Percentiles rank a stretch among this genome's conserved stretches.
phyloP scores from a whole-genome alignment of 2,329 filamentous ascomycete genomes.

The Aspergillus ochraceus region DNA sequence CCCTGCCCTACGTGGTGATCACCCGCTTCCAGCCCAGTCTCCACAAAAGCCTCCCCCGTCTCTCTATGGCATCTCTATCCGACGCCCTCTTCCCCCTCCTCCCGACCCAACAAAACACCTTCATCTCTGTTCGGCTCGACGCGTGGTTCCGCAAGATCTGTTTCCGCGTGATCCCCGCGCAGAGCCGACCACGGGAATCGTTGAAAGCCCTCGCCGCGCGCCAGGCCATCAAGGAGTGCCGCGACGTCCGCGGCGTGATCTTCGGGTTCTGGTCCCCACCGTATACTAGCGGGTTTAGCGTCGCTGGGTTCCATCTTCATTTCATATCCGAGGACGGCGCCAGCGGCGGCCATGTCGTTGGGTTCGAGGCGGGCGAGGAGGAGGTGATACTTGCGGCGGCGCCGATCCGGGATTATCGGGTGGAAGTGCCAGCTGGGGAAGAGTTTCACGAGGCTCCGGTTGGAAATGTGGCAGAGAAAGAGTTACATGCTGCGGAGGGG shows the following conservation, averaged over 20 bases:
- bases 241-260: conserved; percentile 39
- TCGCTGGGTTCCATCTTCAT: conserved; percentile 45
- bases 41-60: conserved; percentile 7
- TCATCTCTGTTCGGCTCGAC: conserved; percentile 10
- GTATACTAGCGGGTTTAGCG: conserved; percentile 43
- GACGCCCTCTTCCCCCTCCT: conserved; percentile 9
- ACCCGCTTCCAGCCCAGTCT: conserved; percentile 31
- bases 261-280: conserved; percentile 45
- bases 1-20: conserved; percentile 41
- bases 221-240: conserved; percentile 32
- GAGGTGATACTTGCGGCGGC: conserved; percentile 38
- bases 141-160: background rate
- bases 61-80: conserved; percentile 4
- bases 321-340: conserved; percentile 39
- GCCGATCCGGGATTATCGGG: conserved; percentile 37
- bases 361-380: conserved; percentile 24
- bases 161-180: conserved; percentile 7
- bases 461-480: conserved; percentile 22
- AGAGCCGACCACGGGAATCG: conserved; percentile 1
- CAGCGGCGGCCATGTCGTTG: conserved; percentile 35
- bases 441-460: conserved; percentile 40
- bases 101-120: conserved; percentile 8
- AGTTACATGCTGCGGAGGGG: conserved; percentile 2
- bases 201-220: conserved; percentile 20
- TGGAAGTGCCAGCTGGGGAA: conserved; percentile 40